phyloP scores from a whole-genome alignment of 148 eudicot species.

The Bassia scoparia region DNA sequence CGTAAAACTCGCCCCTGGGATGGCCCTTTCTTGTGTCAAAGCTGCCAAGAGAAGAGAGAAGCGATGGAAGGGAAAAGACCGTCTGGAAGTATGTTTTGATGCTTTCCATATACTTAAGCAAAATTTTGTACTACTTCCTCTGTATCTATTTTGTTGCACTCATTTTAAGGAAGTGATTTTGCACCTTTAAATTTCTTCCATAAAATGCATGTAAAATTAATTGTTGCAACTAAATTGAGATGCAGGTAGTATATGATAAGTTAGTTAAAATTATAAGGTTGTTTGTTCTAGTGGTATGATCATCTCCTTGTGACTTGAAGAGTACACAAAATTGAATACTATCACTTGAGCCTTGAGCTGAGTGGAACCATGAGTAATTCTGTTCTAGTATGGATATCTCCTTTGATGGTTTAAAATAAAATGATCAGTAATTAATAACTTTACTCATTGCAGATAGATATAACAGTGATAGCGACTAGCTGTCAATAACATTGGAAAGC shows the following conservation, averaged over 20 bases:
- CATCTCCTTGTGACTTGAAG: no score
- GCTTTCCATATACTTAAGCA: not conserved
- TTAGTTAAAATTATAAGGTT: no score
- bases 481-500: conserved; percentile 4
- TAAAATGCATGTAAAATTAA: no score
- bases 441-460: conserved; percentile 53
- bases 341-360: not conserved
- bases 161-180: no score
- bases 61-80: conserved; percentile 99
- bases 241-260: no score
- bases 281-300: no score
- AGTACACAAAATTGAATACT: not conserved
- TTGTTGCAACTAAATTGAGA: no score
- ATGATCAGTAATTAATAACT: not conserved
- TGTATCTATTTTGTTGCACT: no score
- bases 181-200: no score
- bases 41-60: conserved; percentile 92
- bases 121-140: not conserved
- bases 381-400: no score
- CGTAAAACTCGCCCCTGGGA: conserved; percentile 86
- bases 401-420: no score
- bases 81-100: conserved; percentile 59
- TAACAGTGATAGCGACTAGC: conserved; percentile 77
- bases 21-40: conserved; percentile 89
- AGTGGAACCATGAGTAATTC: not conserved